Base-by-base conservation (phyloP, 2,329 filamentous ascomycete genomes). In the Sarocladiaceae sp. region DNA sequence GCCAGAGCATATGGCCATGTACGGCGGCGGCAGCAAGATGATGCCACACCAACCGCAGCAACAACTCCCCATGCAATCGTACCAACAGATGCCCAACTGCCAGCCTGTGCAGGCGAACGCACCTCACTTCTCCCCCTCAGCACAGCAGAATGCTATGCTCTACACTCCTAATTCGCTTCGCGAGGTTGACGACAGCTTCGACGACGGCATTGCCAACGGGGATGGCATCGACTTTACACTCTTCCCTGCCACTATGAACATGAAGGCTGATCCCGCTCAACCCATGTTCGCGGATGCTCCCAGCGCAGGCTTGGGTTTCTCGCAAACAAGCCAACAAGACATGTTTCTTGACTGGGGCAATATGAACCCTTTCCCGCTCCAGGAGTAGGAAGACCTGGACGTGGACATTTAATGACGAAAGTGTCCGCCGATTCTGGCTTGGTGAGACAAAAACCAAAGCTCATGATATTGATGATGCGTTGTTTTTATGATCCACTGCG, bases 71-170 rank as follows among this genome's bases (percentile, higher is more conserved):
- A 48, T 52, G 35, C 54, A 55, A 28, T 18, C 28, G 7, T 51
- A 31, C 29, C 22, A n/a, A n/a, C n/a, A 46, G 22, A 44, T 39
- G 37, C 47, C 47, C 17, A 44, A 15, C 52, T 53, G 42, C 31
- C 47, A 26, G 52, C 56, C 15, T 50, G 57, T 11, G 4, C 57
- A 56, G 17, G 7, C 54, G 39, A 55, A 53, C 57, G 56, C 70
- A 28, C 69, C 75, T 23, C 84, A 88, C 55, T 78, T 90, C 55
- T 90, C 87, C 3, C 86, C 86, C 8, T 75, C 77, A 51, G 87
- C 84, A 4, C 86, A 89, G 60, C 77, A 79, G 31, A 84, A 86
- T 54, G 72, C 83, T 1, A 87, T 88, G 71, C 76, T 90, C 28
- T 87, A 78, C 67, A 87, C 86, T 10, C 83, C 87, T 46, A 76